phyloP scores from a whole-genome alignment of 2,329 filamentous ascomycete species.

The Cephalotrichum gorgonifer region DNA sequence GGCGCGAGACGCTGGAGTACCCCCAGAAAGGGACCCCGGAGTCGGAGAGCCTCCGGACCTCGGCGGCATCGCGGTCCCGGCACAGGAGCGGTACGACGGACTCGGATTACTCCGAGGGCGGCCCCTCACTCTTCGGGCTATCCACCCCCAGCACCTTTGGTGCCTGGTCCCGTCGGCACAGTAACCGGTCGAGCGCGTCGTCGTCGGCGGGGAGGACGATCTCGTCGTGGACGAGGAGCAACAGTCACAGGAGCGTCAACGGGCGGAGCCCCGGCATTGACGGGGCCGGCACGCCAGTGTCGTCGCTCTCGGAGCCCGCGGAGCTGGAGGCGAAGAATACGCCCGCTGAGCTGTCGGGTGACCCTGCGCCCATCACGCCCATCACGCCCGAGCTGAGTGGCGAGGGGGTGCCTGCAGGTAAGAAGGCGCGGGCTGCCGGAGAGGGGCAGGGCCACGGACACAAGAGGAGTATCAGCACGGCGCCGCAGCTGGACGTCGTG shows the following conservation, averaged over 20 bases:
- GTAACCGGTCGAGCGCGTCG: neutral
- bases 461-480: neutral
- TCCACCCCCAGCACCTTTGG: neutral
- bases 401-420: neutral
- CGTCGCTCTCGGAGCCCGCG: neutral
- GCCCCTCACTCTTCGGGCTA: neutral
- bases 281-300: neutral
- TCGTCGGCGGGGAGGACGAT: neutral
- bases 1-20: conserved; percentile 1
- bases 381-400: neutral
- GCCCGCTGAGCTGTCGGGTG: neutral
- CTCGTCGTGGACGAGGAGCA: neutral
- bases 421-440: neutral
- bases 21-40: neutral
- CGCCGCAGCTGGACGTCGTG: conserved; percentile 1
- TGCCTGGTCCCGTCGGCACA: neutral
- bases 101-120: neutral
- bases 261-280: neutral
- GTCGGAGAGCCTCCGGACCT: neutral
- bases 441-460: neutral
- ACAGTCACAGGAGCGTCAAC: neutral
- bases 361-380: neutral
- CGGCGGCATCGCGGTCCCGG: neutral
- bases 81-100: neutral
- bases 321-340: neutral